Conservation (phyloP, 805 yeast genomes). For the Candida rishiriensis region DNA sequence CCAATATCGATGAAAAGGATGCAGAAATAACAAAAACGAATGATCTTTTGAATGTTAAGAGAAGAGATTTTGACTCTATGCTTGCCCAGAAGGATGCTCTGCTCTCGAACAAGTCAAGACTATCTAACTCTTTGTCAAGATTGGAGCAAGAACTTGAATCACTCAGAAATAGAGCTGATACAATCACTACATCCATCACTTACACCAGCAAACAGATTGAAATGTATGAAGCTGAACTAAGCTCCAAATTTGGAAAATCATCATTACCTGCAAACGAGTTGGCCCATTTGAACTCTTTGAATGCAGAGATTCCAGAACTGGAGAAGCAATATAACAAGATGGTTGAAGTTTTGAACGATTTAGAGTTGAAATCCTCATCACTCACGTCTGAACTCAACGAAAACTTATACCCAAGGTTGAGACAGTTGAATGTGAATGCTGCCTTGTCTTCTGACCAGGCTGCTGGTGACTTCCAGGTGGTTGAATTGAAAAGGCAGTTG, state of each 20-base stretch:
- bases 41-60: slow-evolving; percentile 35
- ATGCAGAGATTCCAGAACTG: slow-evolving; percentile 30
- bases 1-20: slow-evolving; percentile 41
- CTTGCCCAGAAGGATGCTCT: slow-evolving; percentile 39
- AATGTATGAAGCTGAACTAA: slow-evolving; percentile 46
- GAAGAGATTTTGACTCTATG: slow-evolving; percentile 40
- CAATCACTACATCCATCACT: slow-evolving; percentile 31
- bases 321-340: slow-evolving; percentile 39
- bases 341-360: slow-evolving; percentile 35
- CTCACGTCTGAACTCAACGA: slow-evolving; percentile 56
- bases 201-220: slow-evolving; percentile 34
- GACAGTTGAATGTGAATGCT: slow-evolving; percentile 29
- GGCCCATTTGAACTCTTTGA: slow-evolving; percentile 33
- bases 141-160: slow-evolving; percentile 40
- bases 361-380: slow-evolving; percentile 44
- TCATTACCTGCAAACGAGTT: slow-evolving; percentile 46
- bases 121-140: slow-evolving; percentile 37
- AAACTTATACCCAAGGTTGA: slow-evolving; percentile 48
- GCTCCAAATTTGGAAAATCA: slow-evolving; percentile 48
- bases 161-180: slow-evolving; percentile 31
- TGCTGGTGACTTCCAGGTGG: slow-evolving; percentile 7
- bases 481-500: slow-evolving; percentile 17
- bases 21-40: slow-evolving; percentile 47
- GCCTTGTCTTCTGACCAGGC: slow-evolving; percentile 4
- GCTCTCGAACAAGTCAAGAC: slow-evolving; percentile 37